These are phyloP conservation scores for Zangia roseola DNA, from an alignment of 768 basidiomycete species.

Conservation along the genomic window DNA sequence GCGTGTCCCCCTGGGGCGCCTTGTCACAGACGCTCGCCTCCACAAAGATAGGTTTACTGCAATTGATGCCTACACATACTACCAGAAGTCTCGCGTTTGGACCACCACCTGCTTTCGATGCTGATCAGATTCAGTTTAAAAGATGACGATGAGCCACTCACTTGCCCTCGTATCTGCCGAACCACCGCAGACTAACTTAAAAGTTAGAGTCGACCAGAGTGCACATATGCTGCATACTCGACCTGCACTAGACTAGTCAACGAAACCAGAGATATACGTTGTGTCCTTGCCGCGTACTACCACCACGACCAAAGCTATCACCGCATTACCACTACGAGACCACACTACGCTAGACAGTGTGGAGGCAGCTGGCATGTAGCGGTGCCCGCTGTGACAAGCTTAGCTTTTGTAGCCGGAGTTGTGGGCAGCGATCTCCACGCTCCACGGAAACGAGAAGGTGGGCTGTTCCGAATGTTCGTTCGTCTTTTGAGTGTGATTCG, in stretches of 20 bases:
- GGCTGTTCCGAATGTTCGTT: not conserved
- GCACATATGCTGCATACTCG: no score
- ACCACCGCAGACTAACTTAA: no score
- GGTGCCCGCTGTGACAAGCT: not conserved
- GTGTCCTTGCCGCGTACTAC: no score
- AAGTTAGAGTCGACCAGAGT: no score
- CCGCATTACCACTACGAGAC: not conserved
- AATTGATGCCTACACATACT: not conserved
- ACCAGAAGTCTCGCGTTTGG: not conserved
- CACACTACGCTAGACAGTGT: not conserved
- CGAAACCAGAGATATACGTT: no score
- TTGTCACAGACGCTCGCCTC: constrained; percentile 1
- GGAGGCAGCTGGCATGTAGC: not conserved
- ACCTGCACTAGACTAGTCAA: no score
- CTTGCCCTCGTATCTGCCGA: no score
- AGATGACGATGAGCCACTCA: no score
- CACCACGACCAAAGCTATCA: no score
- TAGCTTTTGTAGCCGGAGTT: not conserved
- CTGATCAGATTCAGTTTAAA: no score
- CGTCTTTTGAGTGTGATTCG: constrained; percentile 12
- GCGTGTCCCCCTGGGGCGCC: constrained; percentile 7
- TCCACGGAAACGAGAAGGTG: constrained; percentile 16
- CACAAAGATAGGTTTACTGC: constrained; percentile 1
- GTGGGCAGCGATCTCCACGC: not conserved
- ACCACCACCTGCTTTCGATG: no score